Evolutionary conservation across 495 filamentous ascomycete species (phyloP), one percentile per base, ranked within the genome.

Genomic region (Trichoderma erinaceum): DNA sequence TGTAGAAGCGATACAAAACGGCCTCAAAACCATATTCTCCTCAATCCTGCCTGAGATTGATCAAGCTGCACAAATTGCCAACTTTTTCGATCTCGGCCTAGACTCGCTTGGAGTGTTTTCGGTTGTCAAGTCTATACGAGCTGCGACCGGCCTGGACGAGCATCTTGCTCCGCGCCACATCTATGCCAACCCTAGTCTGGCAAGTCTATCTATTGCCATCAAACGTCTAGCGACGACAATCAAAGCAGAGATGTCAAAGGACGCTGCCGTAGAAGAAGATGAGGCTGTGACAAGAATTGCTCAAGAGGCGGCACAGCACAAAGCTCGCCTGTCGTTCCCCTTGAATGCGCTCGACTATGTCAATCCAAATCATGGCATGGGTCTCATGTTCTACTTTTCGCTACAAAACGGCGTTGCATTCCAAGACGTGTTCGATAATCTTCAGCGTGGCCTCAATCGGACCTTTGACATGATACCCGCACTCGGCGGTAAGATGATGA

Each of bases 41-140:
- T 69, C 72, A 15, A 32, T 69, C 21, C 21, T 74, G 13, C 73
- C 70, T n/a, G 70, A 68, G 41, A 65, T 71, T 64, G 50, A 69
- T 27, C 61, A 65, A 15, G 72, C 72, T 16, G 29, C 69, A n/a
- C 68, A 46, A 27, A 74, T 75, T 48, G 56, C 38, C 11, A 70
- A 76, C 65, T 27, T 77, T n/a, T 77, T 77, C 64, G 35, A 29
- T 41, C 65, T 76, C 16, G 75, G 75, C 35, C 63, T 77, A 0
- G 75, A 77, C 66, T 77, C 75, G 7, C 70, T 77, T 6, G 63
- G 68, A 56, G 75, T 76, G 2, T 72, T 75, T 56, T 66, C 67
- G 15, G 73, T 70, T 63, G 64, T 75, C 50, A 75, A 71, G 66
- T 63, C 68, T 27, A 73, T 75, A 46, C 67, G 70, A 44, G 70